A percentile compares a stretch with the other conserved stretches of the same genome.
Evolutionary conservation across 192 early-diverging fungal genomes (phyloP).

Genomic region (Linnemannia zychae): DNA sequence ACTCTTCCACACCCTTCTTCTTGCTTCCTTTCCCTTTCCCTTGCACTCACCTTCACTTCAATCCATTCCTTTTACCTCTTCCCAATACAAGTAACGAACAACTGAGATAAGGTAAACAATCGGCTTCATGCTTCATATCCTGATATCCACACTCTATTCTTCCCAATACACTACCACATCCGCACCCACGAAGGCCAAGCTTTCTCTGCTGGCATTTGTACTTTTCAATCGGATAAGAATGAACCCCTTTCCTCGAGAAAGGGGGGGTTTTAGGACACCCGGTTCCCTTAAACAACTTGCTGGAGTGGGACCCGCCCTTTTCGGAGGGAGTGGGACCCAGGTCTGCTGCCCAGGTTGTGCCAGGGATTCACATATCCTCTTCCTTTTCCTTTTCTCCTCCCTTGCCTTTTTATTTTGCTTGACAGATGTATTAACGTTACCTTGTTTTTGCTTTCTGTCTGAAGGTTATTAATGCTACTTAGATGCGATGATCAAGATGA

Average conservation of each 20-base stretch:
- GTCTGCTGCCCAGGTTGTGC: slow-evolving; percentile 50
- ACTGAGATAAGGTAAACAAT: neutral
- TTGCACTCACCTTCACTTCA: neutral
- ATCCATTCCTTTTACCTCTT: neutral
- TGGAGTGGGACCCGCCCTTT: slow-evolving; percentile 54
- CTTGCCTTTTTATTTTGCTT: neutral
- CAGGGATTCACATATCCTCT: slow-evolving; percentile 47
- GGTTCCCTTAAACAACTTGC: slow-evolving; percentile 55
- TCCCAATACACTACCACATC: slow-evolving; percentile 31
- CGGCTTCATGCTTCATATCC: neutral
- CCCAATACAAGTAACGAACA: neutral
- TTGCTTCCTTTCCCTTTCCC: slow-evolving; percentile 3
- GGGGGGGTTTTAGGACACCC: slow-evolving; percentile 61
- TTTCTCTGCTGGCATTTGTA: slow-evolving; percentile 59
- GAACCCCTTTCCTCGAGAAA: slow-evolving; percentile 44
- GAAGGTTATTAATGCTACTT: neutral
- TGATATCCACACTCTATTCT: neutral
- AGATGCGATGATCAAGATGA: neutral
- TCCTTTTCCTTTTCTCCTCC: neutral
- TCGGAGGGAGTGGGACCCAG: slow-evolving; percentile 52
- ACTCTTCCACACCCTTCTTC: neutral
- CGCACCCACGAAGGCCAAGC: slow-evolving; percentile 58
- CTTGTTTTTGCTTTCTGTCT: slow-evolving; percentile 3
- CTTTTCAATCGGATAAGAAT: slow-evolving; percentile 59
- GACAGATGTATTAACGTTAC: neutral